Conservation (phyloP, 805 yeast genomes). For the Yarrowia alimentaria region DNA sequence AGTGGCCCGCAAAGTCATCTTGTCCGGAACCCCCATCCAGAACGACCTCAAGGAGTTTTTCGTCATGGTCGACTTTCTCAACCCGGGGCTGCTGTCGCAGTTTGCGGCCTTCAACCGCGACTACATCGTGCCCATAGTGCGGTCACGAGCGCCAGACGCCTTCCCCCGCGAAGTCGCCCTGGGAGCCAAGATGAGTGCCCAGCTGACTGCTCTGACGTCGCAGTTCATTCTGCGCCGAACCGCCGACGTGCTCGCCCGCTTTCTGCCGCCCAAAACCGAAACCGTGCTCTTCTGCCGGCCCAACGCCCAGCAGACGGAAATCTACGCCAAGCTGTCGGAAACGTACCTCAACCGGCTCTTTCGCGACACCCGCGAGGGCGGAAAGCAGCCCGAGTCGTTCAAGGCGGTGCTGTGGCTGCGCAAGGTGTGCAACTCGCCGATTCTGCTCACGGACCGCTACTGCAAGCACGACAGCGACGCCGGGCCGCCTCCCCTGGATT, state of each 20-base stretch:
- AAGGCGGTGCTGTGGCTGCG: constrained; percentile 70
- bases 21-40: constrained; percentile 93
- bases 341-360: constrained; percentile 36
- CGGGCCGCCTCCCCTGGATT: constrained; percentile 42
- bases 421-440: constrained; percentile 82
- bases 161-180: constrained; percentile 48
- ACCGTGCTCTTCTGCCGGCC: constrained; percentile 76
- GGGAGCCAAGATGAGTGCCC: constrained; percentile 65
- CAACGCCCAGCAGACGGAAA: constrained; percentile 53
- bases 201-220: constrained; percentile 61
- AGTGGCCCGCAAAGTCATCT: constrained; percentile 56
- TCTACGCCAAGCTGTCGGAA: constrained; percentile 53
- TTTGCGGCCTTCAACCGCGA: constrained; percentile 48
- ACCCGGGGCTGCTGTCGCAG: constrained; percentile 77
- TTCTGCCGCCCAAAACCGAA: constrained; percentile 74
- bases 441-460: constrained; percentile 53
- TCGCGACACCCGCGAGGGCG: too few relatives aligned
- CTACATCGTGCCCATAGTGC: constrained; percentile 67
- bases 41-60: constrained; percentile 84
- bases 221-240: constrained; percentile 73
- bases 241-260: constrained; percentile 51
- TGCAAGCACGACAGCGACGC: too few relatives aligned
- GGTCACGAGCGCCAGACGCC: constrained; percentile 64
- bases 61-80: constrained; percentile 75
- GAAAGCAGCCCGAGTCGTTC: constrained; percentile 48